Evolutionary conservation across 75 land plant species (phyloP).

Genomic region (Pinus albicaulis): DNA sequence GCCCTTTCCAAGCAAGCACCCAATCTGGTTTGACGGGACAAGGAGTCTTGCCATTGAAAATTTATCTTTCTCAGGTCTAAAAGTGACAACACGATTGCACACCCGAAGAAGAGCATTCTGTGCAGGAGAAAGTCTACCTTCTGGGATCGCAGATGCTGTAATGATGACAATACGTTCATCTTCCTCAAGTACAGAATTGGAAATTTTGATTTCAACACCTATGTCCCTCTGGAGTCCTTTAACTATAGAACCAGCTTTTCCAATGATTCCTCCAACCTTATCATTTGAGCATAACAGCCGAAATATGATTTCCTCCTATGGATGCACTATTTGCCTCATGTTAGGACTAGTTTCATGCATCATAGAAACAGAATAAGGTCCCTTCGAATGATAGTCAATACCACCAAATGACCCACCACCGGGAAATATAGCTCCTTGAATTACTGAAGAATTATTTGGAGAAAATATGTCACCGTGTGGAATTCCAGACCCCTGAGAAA

Average conservation of each 20-base stretch:
- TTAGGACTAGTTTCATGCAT: slow-evolving; percentile 18
- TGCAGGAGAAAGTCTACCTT: slow-evolving; percentile 59
- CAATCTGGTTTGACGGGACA: slow-evolving; percentile 46
- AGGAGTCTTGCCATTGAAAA: slow-evolving; percentile 42
- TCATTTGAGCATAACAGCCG: slow-evolving; percentile 68
- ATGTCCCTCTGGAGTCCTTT: slow-evolving; percentile 64
- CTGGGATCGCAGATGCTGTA: slow-evolving; percentile 60
- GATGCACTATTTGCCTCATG: slow-evolving; percentile 14
- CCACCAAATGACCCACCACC: neutral
- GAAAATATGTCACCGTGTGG: too few species aligned
- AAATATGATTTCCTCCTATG: slow-evolving; percentile 43
- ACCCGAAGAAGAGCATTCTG: slow-evolving; percentile 72
- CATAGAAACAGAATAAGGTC: slow-evolving; percentile 14
- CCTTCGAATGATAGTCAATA: slow-evolving; percentile 20
- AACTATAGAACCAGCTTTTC: slow-evolving; percentile 77
- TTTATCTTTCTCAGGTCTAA: slow-evolving; percentile 32
- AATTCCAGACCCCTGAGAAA: too few species aligned
- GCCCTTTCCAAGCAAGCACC: too few species aligned
- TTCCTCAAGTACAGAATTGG: slow-evolving; percentile 44
- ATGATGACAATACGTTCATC: slow-evolving; percentile 72
- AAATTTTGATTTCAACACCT: slow-evolving; percentile 70
- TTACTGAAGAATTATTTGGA: too few species aligned
- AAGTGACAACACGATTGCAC: slow-evolving; percentile 43
- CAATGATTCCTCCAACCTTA: slow-evolving; percentile 73
- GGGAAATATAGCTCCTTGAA: neutral